Base-by-base conservation (phyloP, 495 filamentous ascomycete species). In the Aspergillus leporis region DNA sequence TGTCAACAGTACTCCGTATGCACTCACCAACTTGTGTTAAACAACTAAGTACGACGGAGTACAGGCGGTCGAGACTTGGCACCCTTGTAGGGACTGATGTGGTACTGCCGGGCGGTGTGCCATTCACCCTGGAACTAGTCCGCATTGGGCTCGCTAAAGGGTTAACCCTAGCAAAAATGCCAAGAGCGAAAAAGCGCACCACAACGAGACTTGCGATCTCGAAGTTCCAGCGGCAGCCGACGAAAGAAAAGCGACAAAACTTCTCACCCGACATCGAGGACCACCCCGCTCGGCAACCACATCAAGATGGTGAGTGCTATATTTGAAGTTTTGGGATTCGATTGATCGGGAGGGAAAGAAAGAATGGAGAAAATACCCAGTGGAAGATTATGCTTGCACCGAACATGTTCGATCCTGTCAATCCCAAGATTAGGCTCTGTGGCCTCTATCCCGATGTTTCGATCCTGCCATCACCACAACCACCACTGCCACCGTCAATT, bases 291-390 rank as follows among this genome's bases (percentile, higher is more conserved):
- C 77, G 75, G 74, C 75, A 79, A 77, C 70, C 75, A 67, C 73
- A 72, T 76, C 78, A 83, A 80, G 77, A 82, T 82, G 80, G 81
- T 83, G 73, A 81, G 81, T 78, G 45, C 53, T 68, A 57, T 62
- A 55, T 54, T 49, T 56, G 64, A 60, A 51, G 55, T 56, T 53
- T 47, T 54, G 21, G 22, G n/a, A 31, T 53, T 53, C 51, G 56
- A 55, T 45, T 48, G 25, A 21, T 59, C 31, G 53, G 25, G 53
- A 45, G 19, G 51, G 59, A 55, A 21, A 5, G 50, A 46, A 56
- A 40, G 25, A 59, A 19, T 12, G 30, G 51, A 45, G 41, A 58
- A 22, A 16, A 34, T 14, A 18, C 23, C 32, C 38, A 59, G 51
- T 55, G 51, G 34, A 51, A 46, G 52, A 56, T 30, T 43, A 47